Evolutionary conservation across 2,329 filamentous ascomycete species (phyloP).

Genomic region (Ascochyta viciae-villosae): DNA sequence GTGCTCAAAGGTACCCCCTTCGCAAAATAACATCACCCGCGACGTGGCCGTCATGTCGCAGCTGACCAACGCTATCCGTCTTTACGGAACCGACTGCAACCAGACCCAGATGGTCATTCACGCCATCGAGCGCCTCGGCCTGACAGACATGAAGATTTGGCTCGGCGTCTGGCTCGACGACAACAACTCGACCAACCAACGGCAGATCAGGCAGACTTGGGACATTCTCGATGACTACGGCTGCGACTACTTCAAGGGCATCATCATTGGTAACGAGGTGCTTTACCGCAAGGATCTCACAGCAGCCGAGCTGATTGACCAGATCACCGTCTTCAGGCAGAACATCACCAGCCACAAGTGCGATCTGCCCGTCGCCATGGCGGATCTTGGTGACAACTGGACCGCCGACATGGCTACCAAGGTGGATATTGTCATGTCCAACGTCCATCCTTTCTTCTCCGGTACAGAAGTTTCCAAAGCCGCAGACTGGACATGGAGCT

Average conservation of each 20-base stretch:
- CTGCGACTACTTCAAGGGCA: slow-evolving; percentile 64
- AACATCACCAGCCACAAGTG: slow-evolving; percentile 71
- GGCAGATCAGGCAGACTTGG: slow-evolving; percentile 87
- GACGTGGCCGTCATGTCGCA: slow-evolving; percentile 91
- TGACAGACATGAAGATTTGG: slow-evolving; percentile 87
- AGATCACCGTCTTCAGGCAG: slow-evolving; percentile 72
- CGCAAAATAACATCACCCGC: slow-evolving; percentile 92
- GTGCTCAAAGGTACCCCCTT: slow-evolving; percentile 77
- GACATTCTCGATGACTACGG: slow-evolving; percentile 71
- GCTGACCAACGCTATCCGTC: slow-evolving; percentile 82
- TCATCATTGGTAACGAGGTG: slow-evolving; percentile 70
- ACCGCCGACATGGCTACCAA: slow-evolving; percentile 69
- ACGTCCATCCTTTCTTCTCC: slow-evolving; percentile 95
- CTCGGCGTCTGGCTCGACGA: slow-evolving; percentile 90
- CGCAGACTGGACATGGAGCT: slow-evolving; percentile 80
- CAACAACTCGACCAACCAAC: slow-evolving; percentile 81
- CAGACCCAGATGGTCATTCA: slow-evolving; percentile 94
- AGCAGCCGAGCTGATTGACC: slow-evolving; percentile 64
- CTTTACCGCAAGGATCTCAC: slow-evolving; percentile 72
- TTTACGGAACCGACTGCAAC: slow-evolving; percentile 97
- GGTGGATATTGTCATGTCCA: slow-evolving; percentile 92
- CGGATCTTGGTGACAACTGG: slow-evolving; percentile 91
- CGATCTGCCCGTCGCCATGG: slow-evolving; percentile 80
- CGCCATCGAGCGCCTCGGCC: slow-evolving; percentile 74
- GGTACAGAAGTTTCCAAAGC: slow-evolving; percentile 73